phyloP scores from a whole-genome alignment of 108 stramenopile species.

The Stephanodiscus minutulus region DNA sequence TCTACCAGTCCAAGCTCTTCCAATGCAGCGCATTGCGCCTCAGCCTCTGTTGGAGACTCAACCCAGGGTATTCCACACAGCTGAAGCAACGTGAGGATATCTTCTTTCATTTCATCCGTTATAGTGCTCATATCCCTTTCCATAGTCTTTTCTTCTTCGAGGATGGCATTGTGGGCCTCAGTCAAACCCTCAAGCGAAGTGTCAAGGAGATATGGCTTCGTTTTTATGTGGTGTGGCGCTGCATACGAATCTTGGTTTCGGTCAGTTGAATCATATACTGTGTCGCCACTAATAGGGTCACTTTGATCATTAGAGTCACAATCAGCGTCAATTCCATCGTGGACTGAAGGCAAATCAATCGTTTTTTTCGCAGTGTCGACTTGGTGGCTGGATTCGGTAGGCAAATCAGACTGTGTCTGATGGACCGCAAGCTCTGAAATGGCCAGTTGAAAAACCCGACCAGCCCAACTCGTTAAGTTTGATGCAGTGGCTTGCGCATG shows the following conservation, averaged over 20 bases:
- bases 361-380: constrained; percentile 3
- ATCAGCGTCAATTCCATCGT: constrained; percentile 27
- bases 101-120: constrained; percentile 94
- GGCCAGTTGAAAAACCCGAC: constrained; percentile 86
- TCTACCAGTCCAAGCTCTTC: constrained; percentile 91
- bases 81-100: constrained; percentile 84
- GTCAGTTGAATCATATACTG: background rate
- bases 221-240: constrained; percentile 15
- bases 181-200: constrained; percentile 50
- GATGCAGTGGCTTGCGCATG: constrained; percentile 85
- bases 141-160: constrained; percentile 58
- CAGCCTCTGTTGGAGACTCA: constrained; percentile 97
- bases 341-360: constrained; percentile 18
- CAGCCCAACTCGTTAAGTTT: constrained; percentile 91
- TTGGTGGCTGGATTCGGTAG: constrained; percentile 6
- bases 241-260: constrained; percentile 3
- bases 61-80: constrained; percentile 96
- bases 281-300: background rate
- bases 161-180: constrained; percentile 26
- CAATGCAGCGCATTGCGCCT: constrained; percentile 93
- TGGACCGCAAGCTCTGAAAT: constrained; percentile 63
- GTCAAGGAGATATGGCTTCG: constrained; percentile 32
- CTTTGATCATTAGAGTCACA: background rate
- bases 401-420: constrained; percentile 37
- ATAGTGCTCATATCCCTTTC: constrained; percentile 83